Base-by-base conservation (phyloP, 306 rosid genomes). In the Inga oerstediana region DNA sequence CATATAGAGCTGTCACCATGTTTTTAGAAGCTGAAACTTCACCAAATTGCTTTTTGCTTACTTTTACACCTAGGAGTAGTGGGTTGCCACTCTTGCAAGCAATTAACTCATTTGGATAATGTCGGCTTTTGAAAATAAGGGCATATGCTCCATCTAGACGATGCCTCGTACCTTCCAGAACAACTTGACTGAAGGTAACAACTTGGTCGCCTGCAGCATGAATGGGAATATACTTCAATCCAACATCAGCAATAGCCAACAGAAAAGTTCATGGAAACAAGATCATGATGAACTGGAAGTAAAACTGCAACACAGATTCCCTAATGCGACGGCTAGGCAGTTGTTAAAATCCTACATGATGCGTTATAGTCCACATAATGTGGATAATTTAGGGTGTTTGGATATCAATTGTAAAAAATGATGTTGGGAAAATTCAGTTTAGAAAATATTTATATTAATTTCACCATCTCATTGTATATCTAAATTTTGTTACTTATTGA, bases 61-160 rank as follows among this genome's bases (percentile, higher is more conserved):
- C 99, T 86, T 94, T 96, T 68, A 96, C 98, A 80, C 98, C 99
- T 22, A 96, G 90, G 79, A 96, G 86, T 89, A 92, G 89, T 3
- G 99, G 99, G 85, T 98, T 96, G 73, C 99, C 99, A 19, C 97
- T 97, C 87, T 96, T 96, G 91, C 99, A 96, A 72, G 99, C 99
- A 91, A 96, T 90, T 92, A 96, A 85, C 85, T 96, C 99, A 87
- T 94, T 24, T 34, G 97, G 99, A 87, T 96, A 96, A 77, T 92
- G 97, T 75, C 65, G 80, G 85, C 98, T 96, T 91, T 96, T 96
- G 86, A 96, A 96, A 74, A 96, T 93, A 79, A 96, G 95, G 49
- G 99, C 99, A 90, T 96, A 96, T 73, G 99, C 99, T 85, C 99
- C 99, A 84, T 96, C 99, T 79, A 96, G 97, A 27, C 27, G 27